A percentile compares a stretch with the other conserved stretches of the same genome.
phyloP scores from a whole-genome alignment of 257 asterid species.

The Ophiorrhiza pumila region DNA sequence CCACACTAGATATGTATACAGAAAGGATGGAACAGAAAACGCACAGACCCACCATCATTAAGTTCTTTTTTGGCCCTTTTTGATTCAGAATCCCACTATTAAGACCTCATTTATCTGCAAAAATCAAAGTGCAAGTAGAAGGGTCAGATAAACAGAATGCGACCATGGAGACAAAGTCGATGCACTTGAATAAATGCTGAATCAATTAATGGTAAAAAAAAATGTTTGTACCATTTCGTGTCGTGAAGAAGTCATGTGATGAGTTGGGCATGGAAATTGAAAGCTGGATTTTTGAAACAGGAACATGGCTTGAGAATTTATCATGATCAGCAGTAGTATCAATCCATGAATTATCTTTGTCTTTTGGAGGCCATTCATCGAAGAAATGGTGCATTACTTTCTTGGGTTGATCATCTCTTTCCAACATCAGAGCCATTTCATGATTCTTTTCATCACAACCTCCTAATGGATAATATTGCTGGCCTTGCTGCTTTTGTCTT shows the following conservation, averaged over 20 bases:
- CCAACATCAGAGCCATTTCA: background rate
- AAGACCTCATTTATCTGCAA: slow-evolving; percentile 44
- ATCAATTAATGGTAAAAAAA: slow-evolving; percentile 3
- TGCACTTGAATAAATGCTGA: background rate
- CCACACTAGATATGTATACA: slow-evolving; percentile 17
- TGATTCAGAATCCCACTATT: slow-evolving; percentile 33
- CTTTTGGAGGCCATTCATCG: slow-evolving; percentile 70
- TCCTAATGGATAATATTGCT: slow-evolving; percentile 18
- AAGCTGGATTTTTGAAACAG: slow-evolving; percentile 51
- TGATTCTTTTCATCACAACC: slow-evolving; percentile 9
- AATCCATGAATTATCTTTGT: slow-evolving; percentile 44
- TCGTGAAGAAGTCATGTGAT: slow-evolving; percentile 70
- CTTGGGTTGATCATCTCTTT: slow-evolving; percentile 52
- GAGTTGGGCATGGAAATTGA: slow-evolving; percentile 60
- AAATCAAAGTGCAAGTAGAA: slow-evolving; percentile 6
- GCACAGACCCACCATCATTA: slow-evolving; percentile 41
- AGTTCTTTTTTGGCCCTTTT: slow-evolving; percentile 37
- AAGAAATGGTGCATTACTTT: slow-evolving; percentile 91
- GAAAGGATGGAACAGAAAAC: slow-evolving; percentile 17
- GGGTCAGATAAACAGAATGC: slow-evolving; percentile 8
- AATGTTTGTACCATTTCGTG: slow-evolving; percentile 60
- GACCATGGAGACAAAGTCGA: slow-evolving; percentile 3
- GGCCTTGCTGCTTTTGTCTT: slow-evolving; percentile 24
- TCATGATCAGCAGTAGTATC: slow-evolving; percentile 43
- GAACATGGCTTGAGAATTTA: slow-evolving; percentile 28